Conservation (phyloP, 495 filamentous ascomycete genomes). For the Friedmanniomyces simplex region DNA sequence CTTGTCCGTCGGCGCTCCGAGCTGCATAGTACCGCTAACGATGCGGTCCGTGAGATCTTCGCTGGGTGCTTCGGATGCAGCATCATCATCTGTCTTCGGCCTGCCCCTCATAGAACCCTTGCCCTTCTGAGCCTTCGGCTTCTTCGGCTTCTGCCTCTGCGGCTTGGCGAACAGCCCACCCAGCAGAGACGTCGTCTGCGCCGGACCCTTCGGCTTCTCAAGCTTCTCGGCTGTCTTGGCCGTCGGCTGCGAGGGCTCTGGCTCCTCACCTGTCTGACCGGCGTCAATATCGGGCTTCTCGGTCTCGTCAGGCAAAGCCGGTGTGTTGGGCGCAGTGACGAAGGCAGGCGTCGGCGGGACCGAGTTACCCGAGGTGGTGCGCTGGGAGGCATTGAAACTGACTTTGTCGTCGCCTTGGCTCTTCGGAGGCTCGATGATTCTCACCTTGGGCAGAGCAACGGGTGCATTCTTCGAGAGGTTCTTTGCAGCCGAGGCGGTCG, state of each 20-base stretch:
- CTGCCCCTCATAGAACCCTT: conserved; percentile 7
- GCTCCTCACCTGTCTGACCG: not conserved
- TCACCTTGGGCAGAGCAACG: not conserved
- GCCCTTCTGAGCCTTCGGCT: conserved; percentile 13
- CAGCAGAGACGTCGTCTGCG: conserved; percentile 14
- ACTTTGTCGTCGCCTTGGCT: not conserved
- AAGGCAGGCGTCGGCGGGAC: conserved; percentile 11
- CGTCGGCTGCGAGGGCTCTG: not conserved
- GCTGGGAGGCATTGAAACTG: not conserved
- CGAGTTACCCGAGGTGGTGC: not conserved
- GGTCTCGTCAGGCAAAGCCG: conserved; percentile 1
- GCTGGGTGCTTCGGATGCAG: not conserved
- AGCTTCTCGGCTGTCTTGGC: conserved; percentile 2
- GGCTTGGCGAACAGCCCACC: conserved; percentile 10
- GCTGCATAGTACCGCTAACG: too few relatives aligned
- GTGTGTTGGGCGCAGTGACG: conserved; percentile 11
- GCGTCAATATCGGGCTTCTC: not conserved
- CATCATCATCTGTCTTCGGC: not conserved
- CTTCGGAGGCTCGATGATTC: not conserved
- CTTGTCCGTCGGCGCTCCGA: not conserved
- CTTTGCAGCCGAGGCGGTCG: not conserved
- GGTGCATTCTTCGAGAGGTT: not conserved
- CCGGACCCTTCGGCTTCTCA: conserved; percentile 19
- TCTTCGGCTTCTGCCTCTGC: conserved; percentile 14
- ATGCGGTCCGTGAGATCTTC: not conserved